Conservation (phyloP, 176 grass and related monocot genomes). For the Tillandsia leiboldiana region DNA sequence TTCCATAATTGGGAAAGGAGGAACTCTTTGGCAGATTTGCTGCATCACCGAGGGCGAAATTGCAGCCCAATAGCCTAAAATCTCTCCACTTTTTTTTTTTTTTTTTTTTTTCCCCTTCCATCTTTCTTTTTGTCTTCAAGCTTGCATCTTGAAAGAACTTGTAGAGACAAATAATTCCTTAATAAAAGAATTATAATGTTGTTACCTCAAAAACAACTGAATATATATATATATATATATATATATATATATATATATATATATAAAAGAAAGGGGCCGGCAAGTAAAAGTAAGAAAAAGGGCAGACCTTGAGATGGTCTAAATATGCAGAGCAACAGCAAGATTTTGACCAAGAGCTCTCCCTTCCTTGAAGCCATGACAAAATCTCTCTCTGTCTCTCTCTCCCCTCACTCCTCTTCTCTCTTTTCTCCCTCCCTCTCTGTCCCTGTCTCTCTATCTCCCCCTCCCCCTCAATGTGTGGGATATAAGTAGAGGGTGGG, state of each 20-base stretch:
- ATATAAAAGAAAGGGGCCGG: background rate
- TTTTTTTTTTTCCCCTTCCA: background rate
- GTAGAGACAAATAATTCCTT: background rate
- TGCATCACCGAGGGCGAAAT: background rate
- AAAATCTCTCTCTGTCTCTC: background rate
- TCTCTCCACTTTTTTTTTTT: background rate
- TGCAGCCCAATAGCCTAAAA: background rate
- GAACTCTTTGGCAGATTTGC: background rate
- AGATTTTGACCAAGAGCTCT: constrained; percentile 29
- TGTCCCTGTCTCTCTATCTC: background rate
- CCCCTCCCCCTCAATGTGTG: background rate
- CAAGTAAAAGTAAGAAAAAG: constrained; percentile 1
- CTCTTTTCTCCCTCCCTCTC: background rate
- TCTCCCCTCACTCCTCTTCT: background rate
- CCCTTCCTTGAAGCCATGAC: constrained; percentile 40
- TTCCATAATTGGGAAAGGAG: too few relatives aligned
- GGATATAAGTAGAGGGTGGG: background rate
- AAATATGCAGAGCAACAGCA: constrained; percentile 37
- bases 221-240: too few relatives aligned
- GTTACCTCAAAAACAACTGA: background rate
- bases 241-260: too few relatives aligned
- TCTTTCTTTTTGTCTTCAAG: background rate
- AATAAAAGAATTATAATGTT: background rate
- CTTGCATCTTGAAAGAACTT: background rate
- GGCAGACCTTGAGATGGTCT: constrained; percentile 44